Evolutionary conservation across 2,329 filamentous ascomycete genomes (phyloP).

Genomic region (Helminthosporium solani): DNA sequence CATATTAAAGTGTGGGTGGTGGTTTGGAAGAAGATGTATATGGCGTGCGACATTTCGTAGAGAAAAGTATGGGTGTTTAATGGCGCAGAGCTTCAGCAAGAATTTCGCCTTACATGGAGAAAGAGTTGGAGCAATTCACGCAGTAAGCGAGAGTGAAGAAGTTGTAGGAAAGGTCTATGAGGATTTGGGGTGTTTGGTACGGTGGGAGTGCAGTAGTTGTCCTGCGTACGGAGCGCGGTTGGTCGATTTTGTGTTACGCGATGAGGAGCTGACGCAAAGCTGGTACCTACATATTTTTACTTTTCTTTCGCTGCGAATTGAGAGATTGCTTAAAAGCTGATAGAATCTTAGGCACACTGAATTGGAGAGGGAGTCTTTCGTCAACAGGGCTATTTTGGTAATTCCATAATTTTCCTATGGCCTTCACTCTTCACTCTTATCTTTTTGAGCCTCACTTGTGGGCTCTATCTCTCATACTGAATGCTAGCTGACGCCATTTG

Average conservation of each 20-base stretch:
- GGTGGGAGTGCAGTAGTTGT: conserved; percentile 31
- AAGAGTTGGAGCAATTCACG: conserved; percentile 36
- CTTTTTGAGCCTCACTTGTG: too few species aligned
- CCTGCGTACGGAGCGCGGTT: conserved; percentile 30
- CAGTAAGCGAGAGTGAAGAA: conserved; percentile 16
- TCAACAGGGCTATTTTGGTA: conserved; percentile 26
- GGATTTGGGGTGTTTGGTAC: conserved; percentile 28
- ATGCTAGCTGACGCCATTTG: neutral
- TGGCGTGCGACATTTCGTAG: conserved; percentile 26
- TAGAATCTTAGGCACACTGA: too few species aligned
- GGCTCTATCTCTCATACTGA: too few species aligned
- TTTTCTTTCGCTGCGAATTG: too few species aligned
- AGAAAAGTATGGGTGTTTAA: conserved; percentile 31
- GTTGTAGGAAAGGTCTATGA: conserved; percentile 24
- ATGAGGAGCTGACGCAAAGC: conserved; percentile 9
- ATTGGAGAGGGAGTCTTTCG: conserved; percentile 9
- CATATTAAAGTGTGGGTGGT: conserved; percentile 42
- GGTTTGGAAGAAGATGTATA: conserved; percentile 39
- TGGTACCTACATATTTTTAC: conserved; percentile 10
- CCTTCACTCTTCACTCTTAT: neutral
- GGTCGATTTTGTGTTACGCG: conserved; percentile 22
- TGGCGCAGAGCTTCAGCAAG: conserved; percentile 45
- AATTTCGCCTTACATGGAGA: conserved; percentile 45
- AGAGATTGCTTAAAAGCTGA: too few species aligned
- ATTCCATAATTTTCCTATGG: neutral